A percentile compares a stretch with the other conserved stretches of the same genome.
Evolutionary conservation across 805 yeast species (phyloP).

Genomic region (Wickerhamiella cacticola): DNA sequence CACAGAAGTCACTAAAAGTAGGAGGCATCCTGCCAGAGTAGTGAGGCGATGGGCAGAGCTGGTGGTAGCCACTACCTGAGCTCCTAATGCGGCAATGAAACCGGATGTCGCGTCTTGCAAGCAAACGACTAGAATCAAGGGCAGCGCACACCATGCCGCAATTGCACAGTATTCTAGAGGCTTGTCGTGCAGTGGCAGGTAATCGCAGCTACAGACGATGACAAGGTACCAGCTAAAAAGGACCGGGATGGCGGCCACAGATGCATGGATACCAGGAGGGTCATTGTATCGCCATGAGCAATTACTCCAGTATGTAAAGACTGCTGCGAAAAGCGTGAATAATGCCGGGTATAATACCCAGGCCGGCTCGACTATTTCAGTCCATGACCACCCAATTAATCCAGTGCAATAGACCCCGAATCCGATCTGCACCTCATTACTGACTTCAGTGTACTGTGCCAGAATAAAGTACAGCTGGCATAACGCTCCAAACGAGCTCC

Average conservation of each 20-base stretch:
- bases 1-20: not conserved
- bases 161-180: not conserved
- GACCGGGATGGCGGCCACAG: not conserved
- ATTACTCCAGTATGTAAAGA: not conserved
- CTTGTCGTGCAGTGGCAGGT: not conserved
- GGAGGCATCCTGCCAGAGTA: not conserved
- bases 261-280: conserved; percentile 1
- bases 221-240: not conserved
- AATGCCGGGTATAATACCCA: not conserved
- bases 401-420: not conserved
- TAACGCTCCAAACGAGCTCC: not conserved
- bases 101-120: not conserved
- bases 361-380: not conserved
- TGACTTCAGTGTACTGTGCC: not conserved
- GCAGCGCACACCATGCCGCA: not conserved
- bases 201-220: not conserved
- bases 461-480: conserved; percentile 4
- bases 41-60: not conserved
- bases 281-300: not conserved
- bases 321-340: not conserved
- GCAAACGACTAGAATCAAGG: not conserved
- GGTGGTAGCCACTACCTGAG: not conserved
- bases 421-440: not conserved
- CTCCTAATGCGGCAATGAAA: not conserved
- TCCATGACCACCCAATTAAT: not conserved